These are phyloP conservation scores for Yarrowia sp. DNA, from an alignment of 805 yeast genomes.

Conservation along the genomic window DNA sequence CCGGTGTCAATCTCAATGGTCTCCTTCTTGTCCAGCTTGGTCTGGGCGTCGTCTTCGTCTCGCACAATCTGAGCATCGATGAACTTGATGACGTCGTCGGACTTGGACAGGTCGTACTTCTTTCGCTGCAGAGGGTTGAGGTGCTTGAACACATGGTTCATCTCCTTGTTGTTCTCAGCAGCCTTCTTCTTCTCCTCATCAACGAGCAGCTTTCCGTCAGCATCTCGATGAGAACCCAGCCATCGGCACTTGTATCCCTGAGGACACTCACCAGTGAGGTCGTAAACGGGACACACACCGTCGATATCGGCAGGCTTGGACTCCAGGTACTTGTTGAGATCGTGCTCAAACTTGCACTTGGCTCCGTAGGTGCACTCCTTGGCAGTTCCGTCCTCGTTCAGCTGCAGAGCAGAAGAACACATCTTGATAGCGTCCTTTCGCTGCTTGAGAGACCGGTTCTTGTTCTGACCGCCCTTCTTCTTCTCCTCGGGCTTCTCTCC, in stretches of 20 bases:
- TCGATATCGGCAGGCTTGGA: slow-evolving; percentile 69
- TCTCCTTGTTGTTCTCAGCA: slow-evolving; percentile 49
- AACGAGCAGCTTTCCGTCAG: slow-evolving; percentile 42
- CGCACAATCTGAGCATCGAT: slow-evolving; percentile 47
- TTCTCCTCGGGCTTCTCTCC: slow-evolving; percentile 44
- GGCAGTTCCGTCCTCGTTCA: slow-evolving; percentile 25
- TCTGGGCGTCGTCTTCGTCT: slow-evolving; percentile 40
- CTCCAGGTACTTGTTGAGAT: slow-evolving; percentile 59
- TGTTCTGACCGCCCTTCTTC: slow-evolving; percentile 77
- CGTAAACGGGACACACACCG: slow-evolving; percentile 81
- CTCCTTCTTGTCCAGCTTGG: slow-evolving; percentile 38
- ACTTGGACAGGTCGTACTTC: slow-evolving; percentile 54
- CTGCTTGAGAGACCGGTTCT: slow-evolving; percentile 73
- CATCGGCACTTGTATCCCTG: slow-evolving; percentile 91
- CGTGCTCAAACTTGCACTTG: slow-evolving; percentile 75
- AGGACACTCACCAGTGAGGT: slow-evolving; percentile 84
- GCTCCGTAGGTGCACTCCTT: slow-evolving; percentile 56
- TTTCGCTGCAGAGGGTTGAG: slow-evolving; percentile 52
- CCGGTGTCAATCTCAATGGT: slow-evolving; percentile 46
- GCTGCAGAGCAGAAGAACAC: slow-evolving; percentile 50
- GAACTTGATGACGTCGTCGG: slow-evolving; percentile 59
- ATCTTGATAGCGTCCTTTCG: slow-evolving; percentile 59
- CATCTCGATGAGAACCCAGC: slow-evolving; percentile 66
- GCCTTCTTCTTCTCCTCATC: slow-evolving; percentile 46
- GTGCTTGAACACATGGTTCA: slow-evolving; percentile 54